Evolutionary conservation across 768 basidiomycete species (phyloP), one percentile per base, ranked within the genome.

Genomic region (Pisolithus albus): DNA sequence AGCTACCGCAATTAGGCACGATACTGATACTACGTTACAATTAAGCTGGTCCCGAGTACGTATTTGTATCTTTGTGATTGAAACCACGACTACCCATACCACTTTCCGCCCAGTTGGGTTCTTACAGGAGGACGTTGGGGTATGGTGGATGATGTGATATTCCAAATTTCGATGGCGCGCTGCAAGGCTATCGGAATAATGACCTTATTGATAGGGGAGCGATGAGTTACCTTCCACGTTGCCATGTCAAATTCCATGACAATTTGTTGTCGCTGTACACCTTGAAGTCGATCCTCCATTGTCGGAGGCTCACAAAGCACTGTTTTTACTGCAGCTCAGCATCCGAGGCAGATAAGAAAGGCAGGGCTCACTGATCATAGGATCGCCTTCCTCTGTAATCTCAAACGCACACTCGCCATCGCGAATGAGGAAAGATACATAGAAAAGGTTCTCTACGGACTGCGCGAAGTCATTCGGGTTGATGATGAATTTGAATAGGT

Each of bases 391-490:
- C 7, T 80, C 73, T 30, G 77, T 72, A 6, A 79, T 76, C 56
- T 92, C 86, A 26, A 90, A 73, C 10, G 85, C 84, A 52, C 84
- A 89, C 61, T 81, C 79, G 2, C 87, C 92, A 56, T 94, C 89
- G 28, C 88, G 79, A 43, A 96, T 88, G 55, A 96, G 76, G 71
- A 99, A 98, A 0, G 91, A 92, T 2, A 95, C 76, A 62, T 96
- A 93, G 66, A 99, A 98, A 21, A 95, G 74, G 64, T 99, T 99
- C 70, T 99, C 96, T 13, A 98, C 92, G 0, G 89, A 91, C 64
- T 99, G 95, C 0, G 85, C 87, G 62, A 91, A 99, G 60, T 88
- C 83, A 26, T 84, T 69, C 11, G 96, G 96, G 63, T 99, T 95
- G 56, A 96, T 74, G 49, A 97, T 76, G 61, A 97, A 88, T 54